Evolutionary conservation across 1,284 basidiomycete species (phyloP).

Genomic region (Rhodofomes roseus): DNA sequence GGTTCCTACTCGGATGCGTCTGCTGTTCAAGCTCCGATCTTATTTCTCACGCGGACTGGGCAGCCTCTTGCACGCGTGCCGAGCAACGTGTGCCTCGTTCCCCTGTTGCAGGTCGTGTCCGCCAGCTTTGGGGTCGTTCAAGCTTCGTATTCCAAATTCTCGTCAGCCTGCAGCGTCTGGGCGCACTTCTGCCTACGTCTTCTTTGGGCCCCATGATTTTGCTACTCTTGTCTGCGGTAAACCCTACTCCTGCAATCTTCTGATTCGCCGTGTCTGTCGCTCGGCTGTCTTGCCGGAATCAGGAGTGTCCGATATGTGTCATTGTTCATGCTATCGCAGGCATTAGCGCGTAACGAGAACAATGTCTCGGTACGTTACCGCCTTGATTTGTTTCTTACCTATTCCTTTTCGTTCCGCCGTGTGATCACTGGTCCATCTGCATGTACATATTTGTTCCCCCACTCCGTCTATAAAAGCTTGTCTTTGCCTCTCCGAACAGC

Average conservation of each 20-base stretch:
- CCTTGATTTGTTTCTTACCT: neutral
- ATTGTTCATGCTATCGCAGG: neutral
- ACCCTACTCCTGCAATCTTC: neutral
- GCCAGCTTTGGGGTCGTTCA: neutral
- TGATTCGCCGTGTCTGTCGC: neutral
- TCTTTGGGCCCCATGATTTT: neutral
- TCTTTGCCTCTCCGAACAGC: neutral
- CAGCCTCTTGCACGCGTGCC: neutral
- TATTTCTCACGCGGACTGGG: neutral
- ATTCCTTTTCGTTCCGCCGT: neutral
- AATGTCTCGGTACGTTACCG: neutral
- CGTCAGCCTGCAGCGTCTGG: neutral
- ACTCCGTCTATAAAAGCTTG: slow-evolving; percentile 1
- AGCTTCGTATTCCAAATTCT: slow-evolving; percentile 5
- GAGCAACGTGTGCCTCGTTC: neutral
- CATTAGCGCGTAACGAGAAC: neutral
- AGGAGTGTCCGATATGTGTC: neutral
- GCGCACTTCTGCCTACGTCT: neutral
- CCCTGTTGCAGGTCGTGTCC: neutral
- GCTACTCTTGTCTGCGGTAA: neutral
- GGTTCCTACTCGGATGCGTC: neutral
- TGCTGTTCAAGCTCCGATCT: neutral
- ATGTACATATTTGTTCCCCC: slow-evolving; percentile 10
- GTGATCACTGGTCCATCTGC: slow-evolving; percentile 1
- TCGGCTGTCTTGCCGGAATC: neutral